Evolutionary conservation across 306 rosid species (phyloP).

Genomic region (Begonia fuchsioides): DNA sequence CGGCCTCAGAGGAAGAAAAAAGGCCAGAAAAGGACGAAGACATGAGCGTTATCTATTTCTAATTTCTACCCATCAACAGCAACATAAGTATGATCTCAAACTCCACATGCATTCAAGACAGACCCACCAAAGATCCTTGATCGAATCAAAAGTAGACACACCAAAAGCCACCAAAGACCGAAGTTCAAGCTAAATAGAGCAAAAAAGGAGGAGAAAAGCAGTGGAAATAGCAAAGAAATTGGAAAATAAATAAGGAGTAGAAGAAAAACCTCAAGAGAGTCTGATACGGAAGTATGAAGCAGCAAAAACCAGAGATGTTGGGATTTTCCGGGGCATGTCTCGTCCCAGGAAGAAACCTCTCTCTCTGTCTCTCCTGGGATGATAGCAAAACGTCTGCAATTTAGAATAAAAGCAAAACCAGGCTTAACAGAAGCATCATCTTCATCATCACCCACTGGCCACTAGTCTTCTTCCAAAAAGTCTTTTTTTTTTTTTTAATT

Average conservation of each 20-base stretch:
- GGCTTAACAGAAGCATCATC: constrained; percentile 4
- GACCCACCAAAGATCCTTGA: constrained; percentile 22
- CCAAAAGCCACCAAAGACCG: constrained; percentile 1
- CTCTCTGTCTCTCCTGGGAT: not conserved
- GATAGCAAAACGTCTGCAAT: constrained; percentile 4
- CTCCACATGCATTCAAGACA: constrained; percentile 37
- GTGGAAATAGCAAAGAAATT: not conserved
- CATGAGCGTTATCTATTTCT: constrained; percentile 9
- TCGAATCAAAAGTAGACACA: constrained; percentile 5
- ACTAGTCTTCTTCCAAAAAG: not conserved
- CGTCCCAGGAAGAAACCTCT: constrained; percentile 26
- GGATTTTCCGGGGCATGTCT: constrained; percentile 52
- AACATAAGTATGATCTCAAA: constrained; percentile 29
- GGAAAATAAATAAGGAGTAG: not conserved
- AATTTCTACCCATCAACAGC: constrained; percentile 12
- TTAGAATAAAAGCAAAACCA: constrained; percentile 7
- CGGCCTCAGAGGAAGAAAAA: constrained; percentile 2
- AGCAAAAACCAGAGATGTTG: constrained; percentile 40
- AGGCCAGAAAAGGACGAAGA: constrained; percentile 2
- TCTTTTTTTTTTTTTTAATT: constrained; percentile 15
- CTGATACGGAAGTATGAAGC: constrained; percentile 28
- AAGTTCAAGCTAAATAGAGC: constrained; percentile 1
- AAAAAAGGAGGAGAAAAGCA: not conserved
- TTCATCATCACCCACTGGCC: not conserved
- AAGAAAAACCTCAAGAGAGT: constrained; percentile 39